These are phyloP conservation scores for Agaricus blazei DNA, from an alignment of 768 basidiomycete species.

Conservation along the genomic window DNA sequence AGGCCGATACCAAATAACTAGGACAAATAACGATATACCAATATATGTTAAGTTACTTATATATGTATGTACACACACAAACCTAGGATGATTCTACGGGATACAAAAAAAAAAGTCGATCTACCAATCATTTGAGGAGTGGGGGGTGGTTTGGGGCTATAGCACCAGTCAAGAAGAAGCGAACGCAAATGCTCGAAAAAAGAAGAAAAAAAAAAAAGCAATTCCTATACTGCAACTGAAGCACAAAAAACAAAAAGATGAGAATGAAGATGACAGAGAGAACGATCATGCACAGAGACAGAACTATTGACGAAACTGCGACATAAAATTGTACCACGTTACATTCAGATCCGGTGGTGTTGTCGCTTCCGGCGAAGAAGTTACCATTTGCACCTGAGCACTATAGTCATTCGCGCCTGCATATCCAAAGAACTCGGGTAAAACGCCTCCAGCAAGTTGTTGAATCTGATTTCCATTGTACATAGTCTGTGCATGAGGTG, in stretches of 20 bases:
- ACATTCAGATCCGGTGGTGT: constrained; percentile 32
- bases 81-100: background rate
- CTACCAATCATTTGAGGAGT: background rate
- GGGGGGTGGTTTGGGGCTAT: background rate
- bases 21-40: constrained; percentile 25
- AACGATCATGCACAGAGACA: background rate
- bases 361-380: constrained; percentile 11
- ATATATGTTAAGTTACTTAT: background rate
- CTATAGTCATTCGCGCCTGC: constrained; percentile 15
- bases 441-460: constrained; percentile 11
- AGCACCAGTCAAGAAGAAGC: background rate
- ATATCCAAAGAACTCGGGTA: constrained; percentile 28
- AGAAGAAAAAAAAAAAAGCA: background rate
- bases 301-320: constrained; percentile 34
- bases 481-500: background rate
- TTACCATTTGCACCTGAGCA: constrained; percentile 22
- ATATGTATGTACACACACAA: constrained; percentile 6
- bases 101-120: background rate
- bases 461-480: constrained; percentile 7
- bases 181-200: background rate
- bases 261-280: background rate
- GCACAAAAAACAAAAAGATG: background rate
- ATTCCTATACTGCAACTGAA: background rate
- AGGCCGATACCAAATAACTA: constrained; percentile 15
- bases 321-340: constrained; percentile 45